Percentiles rank a stretch among this genome's conserved stretches.
Conservation (phyloP, 192 early-diverging fungal species). For the Coemansia sp. region DNA sequence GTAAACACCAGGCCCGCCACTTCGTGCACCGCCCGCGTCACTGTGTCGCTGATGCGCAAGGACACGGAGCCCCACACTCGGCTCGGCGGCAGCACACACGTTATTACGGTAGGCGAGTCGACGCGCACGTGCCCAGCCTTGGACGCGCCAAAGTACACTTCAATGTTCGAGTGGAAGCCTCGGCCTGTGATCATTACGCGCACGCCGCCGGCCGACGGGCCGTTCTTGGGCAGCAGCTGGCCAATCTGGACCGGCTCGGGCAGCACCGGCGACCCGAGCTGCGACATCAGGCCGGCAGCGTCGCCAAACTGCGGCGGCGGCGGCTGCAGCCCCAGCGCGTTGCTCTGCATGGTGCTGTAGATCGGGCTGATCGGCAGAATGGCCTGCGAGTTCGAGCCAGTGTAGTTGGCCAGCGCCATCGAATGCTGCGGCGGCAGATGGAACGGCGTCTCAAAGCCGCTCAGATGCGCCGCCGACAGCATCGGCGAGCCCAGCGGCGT, state of each 20-base stretch:
- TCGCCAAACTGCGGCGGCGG: background rate
- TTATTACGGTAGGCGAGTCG: constrained; percentile 75
- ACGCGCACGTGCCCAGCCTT: constrained; percentile 73
- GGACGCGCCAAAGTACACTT: constrained; percentile 75
- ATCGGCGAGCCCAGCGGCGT: constrained; percentile 49
- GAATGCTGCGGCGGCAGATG: constrained; percentile 25
- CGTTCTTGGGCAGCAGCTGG: constrained; percentile 77
- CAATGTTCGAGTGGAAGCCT: constrained; percentile 75
- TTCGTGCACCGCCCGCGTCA: constrained; percentile 49
- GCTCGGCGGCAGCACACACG: constrained; percentile 81
- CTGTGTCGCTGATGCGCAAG: constrained; percentile 25
- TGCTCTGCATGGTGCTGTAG: background rate
- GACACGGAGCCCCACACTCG: constrained; percentile 69
- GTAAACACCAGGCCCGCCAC: constrained; percentile 30
- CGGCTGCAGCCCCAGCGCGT: constrained; percentile 6
- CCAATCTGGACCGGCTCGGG: constrained; percentile 53
- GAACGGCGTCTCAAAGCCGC: constrained; percentile 50
- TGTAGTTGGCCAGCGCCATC: constrained; percentile 2
- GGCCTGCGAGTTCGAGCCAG: constrained; percentile 1
- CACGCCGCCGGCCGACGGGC: constrained; percentile 83
- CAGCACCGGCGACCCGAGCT: constrained; percentile 5
- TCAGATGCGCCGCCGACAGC: constrained; percentile 42
- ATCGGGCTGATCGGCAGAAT: constrained; percentile 11
- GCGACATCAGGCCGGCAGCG: constrained; percentile 13
- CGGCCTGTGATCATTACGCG: constrained; percentile 81